Conservation (phyloP, 2,329 filamentous ascomycete species). For the Capronia americana region DNA sequence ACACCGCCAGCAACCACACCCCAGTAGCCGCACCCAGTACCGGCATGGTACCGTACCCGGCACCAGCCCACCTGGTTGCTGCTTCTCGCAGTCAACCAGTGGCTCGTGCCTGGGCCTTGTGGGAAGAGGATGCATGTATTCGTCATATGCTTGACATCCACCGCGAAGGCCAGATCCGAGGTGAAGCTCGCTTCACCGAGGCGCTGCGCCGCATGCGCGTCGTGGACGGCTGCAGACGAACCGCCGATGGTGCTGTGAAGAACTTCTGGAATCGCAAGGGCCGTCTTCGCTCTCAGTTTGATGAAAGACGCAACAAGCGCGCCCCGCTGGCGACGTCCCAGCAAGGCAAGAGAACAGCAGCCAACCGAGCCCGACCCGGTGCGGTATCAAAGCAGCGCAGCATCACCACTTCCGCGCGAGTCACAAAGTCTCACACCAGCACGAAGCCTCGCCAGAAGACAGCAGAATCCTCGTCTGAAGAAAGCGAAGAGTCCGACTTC, state of each 20-base stretch:
- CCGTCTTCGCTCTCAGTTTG: constrained; percentile 32
- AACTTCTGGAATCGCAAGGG: constrained; percentile 39
- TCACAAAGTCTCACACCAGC: not conserved
- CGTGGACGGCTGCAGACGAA: constrained; percentile 20
- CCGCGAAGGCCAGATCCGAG: constrained; percentile 25
- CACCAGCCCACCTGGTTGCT: constrained; percentile 26
- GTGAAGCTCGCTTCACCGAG: constrained; percentile 36
- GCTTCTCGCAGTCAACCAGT: constrained; percentile 18
- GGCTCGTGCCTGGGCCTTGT: constrained; percentile 29
- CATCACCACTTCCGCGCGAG: not conserved
- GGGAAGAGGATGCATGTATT: constrained; percentile 37
- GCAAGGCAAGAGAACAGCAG: constrained; percentile 21
- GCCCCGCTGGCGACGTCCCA: constrained; percentile 30
- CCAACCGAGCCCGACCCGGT: not conserved
- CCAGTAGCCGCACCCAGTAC: constrained; percentile 3
- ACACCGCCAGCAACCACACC: not conserved
- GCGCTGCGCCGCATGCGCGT: constrained; percentile 28
- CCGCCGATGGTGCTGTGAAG: constrained; percentile 31
- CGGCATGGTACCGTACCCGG: constrained; percentile 30
- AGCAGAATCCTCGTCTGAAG: constrained; percentile 15
- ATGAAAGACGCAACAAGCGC: constrained; percentile 36
- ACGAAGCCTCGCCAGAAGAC: constrained; percentile 3
- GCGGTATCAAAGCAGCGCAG: not conserved
- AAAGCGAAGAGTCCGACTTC: constrained; percentile 16
- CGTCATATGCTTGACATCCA: constrained; percentile 35